A percentile compares a stretch with the other conserved stretches of the same genome.
phyloP scores from a whole-genome alignment of 1,139 yeast species.

The Saccharomyces hybrid region DNA sequence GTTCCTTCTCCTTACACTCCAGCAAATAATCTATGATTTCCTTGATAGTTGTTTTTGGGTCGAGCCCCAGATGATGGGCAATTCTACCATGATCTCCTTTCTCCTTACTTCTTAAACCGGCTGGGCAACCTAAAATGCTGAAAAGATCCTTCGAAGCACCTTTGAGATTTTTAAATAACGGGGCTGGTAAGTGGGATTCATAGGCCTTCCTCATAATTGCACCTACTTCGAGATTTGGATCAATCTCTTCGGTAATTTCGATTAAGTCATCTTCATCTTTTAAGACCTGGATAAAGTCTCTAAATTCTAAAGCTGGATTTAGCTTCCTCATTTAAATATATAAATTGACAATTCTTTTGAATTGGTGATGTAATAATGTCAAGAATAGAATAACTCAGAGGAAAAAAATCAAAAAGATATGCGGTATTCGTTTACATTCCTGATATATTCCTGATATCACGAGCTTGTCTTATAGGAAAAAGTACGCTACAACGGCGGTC shows the following conservation, averaged over 20 bases:
- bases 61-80: conserved; percentile 19
- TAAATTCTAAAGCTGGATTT: conserved; percentile 16
- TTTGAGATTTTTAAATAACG: conserved; percentile 18
- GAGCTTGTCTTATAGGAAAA: background rate
- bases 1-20: conserved; percentile 10
- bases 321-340: conserved; percentile 1
- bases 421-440: background rate
- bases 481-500: background rate
- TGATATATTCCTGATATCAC: background rate
- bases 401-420: background rate
- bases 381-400: background rate
- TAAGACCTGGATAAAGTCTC: conserved; percentile 19
- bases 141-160: conserved; percentile 14
- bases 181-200: conserved; percentile 17
- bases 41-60: conserved; percentile 14
- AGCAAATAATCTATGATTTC: conserved; percentile 16
- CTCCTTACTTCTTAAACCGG: conserved; percentile 12
- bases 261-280: conserved; percentile 18
- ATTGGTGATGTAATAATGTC: background rate
- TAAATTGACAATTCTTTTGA: background rate
- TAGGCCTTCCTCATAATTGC: conserved; percentile 22
- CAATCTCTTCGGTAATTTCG: conserved; percentile 18
- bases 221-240: conserved; percentile 20
- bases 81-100: conserved; percentile 20
- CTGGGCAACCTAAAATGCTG: conserved; percentile 17